phyloP scores from a whole-genome alignment of 352 stramenopile species.

The Phytophthora pinifolia region DNA sequence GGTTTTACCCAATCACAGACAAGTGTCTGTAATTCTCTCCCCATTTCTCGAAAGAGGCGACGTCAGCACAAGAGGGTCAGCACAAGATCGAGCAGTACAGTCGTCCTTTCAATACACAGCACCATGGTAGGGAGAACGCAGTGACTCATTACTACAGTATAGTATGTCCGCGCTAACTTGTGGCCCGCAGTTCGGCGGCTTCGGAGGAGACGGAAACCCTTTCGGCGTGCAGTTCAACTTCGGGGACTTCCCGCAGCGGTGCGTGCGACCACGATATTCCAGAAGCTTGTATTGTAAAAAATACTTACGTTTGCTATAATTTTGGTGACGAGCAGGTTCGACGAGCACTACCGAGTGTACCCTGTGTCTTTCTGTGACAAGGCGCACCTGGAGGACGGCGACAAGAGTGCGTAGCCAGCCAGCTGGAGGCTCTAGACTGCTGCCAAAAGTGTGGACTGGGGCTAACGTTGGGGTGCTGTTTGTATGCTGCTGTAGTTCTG shows the following conservation, averaged over 20 bases:
- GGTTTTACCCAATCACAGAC: no score
- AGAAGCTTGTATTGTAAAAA: not conserved
- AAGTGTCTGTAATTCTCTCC: no score
- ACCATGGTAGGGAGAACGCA: no score
- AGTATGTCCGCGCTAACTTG: no score
- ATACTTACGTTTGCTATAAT: not conserved
- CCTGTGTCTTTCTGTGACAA: slow-evolving; percentile 89
- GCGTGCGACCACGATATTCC: not conserved
- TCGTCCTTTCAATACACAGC: no score
- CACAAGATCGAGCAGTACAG: no score
- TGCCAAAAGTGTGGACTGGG: not conserved
- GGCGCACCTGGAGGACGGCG: slow-evolving; percentile 84
- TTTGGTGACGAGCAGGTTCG: slow-evolving; percentile 47
- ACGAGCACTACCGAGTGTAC: slow-evolving; percentile 88
- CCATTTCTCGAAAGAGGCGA: no score
- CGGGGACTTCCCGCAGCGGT: slow-evolving; percentile 74
- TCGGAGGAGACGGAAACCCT: slow-evolving; percentile 73
- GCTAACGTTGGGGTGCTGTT: slow-evolving; percentile 8
- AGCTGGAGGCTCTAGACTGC: not conserved
- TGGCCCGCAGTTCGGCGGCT: slow-evolving; percentile 61
- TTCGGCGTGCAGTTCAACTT: slow-evolving; percentile 85
- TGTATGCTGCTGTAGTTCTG: slow-evolving; percentile 66
- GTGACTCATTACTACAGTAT: no score
- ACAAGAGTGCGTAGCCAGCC: slow-evolving; percentile 75
- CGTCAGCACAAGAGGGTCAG: no score